Evolutionary conservation across 73 alveolate genomes (phyloP).

Genomic region (Symbiodinium pilosum): DNA sequence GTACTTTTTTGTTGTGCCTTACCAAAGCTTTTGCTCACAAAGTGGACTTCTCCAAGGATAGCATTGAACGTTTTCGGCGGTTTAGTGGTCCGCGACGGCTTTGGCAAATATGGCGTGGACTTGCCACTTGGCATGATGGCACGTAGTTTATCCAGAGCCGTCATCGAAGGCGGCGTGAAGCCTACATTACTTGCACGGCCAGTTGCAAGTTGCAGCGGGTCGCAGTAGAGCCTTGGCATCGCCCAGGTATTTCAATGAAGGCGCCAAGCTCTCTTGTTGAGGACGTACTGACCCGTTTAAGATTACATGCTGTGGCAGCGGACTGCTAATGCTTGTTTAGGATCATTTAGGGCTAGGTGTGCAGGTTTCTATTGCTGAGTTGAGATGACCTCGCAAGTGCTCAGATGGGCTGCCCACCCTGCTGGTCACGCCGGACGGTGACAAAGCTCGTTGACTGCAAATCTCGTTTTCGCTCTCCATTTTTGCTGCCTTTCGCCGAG

Average conservation of each 20-base stretch:
- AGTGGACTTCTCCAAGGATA: conserved; percentile 18
- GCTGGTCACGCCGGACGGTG: conserved; percentile 36
- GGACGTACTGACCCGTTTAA: too few relatives aligned
- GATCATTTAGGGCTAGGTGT: neutral
- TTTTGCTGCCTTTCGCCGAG: too few relatives aligned
- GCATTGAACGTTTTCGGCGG: conserved; percentile 43
- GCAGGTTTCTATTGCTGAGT: too few relatives aligned
- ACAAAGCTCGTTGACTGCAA: neutral
- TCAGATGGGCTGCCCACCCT: conserved; percentile 70
- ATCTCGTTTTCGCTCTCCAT: too few relatives aligned
- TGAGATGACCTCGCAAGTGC: neutral
- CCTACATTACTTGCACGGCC: too few relatives aligned
- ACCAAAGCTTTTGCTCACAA: neutral
- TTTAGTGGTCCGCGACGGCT: conserved; percentile 38
- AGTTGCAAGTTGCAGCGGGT: too few relatives aligned
- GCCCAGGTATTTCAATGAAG: conserved; percentile 75
- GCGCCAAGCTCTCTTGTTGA: neutral
- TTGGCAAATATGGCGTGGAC: conserved; percentile 87
- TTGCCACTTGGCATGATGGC: too few relatives aligned
- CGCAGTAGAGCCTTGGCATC: too few relatives aligned
- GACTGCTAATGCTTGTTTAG: neutral
- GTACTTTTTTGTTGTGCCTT: neutral
- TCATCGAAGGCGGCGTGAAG: too few relatives aligned
- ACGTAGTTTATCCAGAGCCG: too few relatives aligned
- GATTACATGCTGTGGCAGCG: too few relatives aligned